phyloP scores from a whole-genome alignment of 225 moss, liverwort and hornwort genomes.

The Marchantia polymorpha region DNA sequence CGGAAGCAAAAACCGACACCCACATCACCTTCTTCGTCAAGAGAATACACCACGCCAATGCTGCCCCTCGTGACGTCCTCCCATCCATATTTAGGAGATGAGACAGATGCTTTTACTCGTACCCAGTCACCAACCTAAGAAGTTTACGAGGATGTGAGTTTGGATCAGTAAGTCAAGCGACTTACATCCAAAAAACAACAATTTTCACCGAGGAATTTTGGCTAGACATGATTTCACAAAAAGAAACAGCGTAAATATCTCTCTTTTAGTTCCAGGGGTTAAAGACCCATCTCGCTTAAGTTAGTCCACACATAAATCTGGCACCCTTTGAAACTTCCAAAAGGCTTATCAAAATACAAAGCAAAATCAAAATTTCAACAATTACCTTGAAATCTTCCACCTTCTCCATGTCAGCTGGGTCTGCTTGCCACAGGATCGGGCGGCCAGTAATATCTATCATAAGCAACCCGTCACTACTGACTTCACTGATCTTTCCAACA shows the following conservation, averaged over 20 bases:
- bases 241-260: background rate
- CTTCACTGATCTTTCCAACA: conserved; percentile 50
- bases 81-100: conserved; percentile 56
- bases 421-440: conserved; percentile 53
- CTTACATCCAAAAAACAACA: background rate
- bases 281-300: background rate
- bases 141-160: background rate
- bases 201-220: background rate
- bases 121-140: conserved; percentile 50
- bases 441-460: conserved; percentile 51
- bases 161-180: background rate
- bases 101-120: conserved; percentile 50
- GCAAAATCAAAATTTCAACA: background rate
- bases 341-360: background rate
- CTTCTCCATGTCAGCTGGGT: conserved; percentile 58
- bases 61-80: conserved; percentile 48
- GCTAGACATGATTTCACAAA: background rate
- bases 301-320: background rate
- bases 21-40: conserved; percentile 50
- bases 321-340: background rate
- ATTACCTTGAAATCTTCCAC: conserved; percentile 49
- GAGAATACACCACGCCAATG: conserved; percentile 47
- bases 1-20: conserved; percentile 52
- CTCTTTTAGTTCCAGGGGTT: background rate
- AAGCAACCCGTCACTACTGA: conserved; percentile 49